Evolutionary conservation across 257 asterid species (phyloP), one percentile per base, ranked within the genome.

Genomic region (Coffea canephora): DNA sequence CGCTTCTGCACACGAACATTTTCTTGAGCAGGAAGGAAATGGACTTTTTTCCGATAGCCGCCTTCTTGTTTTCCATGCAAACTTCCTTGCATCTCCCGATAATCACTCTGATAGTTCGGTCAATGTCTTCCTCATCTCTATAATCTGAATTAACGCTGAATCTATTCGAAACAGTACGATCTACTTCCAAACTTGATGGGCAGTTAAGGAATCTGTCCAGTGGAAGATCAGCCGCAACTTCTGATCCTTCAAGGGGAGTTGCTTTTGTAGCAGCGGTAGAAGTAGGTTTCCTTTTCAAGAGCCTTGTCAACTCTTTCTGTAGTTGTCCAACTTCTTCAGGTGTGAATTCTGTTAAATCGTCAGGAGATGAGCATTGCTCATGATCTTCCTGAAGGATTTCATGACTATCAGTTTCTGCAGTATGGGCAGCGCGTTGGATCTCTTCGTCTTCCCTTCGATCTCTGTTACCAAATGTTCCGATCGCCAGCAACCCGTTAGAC

Each of bases 131-230:
- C 43, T 95, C 97, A 3, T 90, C 93, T 76, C 87, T 88, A 11
- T 82, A 86, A 12, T 86, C 87, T 0, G 96, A 90, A 34, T 82
- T 83, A 5, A 84, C 85, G 82, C 91, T 91, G 80, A 80, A 90
- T 48, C 93, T 82, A 76, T 79, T 87, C 0, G 98, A 93, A 62
- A n/a, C 77, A 5, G 88, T 87, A 8, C 98, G 82, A 79, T 94
- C 97, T 21, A 92, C 93, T 67, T 91, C 97, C 89, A 91, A 83
- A 85, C 98, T 95, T 6, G 98, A 95, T 46, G 99, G 98, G 85
- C 99, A 95, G 81, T 93, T 95, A 4, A 95, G 92, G 88, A 95
- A 95, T 85, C 96, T 89, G 48, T 95, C 97, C 86, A 95, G 79
- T 0, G 98, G 98, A 3, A 95, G 86, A 82, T 89, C 89, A 45